A percentile compares a stretch with the other conserved stretches of the same genome.
Conservation (phyloP, 495 filamentous ascomycete species). For the Schizothecium vesticola region DNA sequence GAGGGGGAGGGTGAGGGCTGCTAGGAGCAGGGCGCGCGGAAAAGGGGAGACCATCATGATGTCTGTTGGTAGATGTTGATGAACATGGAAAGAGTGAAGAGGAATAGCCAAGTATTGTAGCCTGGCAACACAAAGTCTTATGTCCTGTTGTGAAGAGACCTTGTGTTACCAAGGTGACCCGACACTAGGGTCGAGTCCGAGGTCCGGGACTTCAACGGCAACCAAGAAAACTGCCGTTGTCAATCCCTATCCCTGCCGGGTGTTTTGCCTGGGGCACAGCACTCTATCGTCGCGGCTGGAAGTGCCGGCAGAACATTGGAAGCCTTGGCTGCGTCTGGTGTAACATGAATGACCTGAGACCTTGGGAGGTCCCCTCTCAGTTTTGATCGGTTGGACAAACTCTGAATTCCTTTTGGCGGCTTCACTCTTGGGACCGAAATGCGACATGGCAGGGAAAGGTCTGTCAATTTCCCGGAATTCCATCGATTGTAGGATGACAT, state of each 20-base stretch:
- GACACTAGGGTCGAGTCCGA: background rate
- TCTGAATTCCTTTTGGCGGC: background rate
- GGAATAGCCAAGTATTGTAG: background rate
- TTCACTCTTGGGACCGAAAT: background rate
- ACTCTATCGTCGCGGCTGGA: background rate
- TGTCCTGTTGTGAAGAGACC: background rate
- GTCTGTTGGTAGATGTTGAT: background rate
- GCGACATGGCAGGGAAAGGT: no score
- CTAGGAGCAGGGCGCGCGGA: background rate
- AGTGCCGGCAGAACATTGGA: background rate
- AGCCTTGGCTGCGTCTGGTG: background rate
- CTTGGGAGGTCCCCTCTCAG: background rate
- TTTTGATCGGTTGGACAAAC: background rate
- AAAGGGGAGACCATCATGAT: background rate
- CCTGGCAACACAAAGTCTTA: background rate
- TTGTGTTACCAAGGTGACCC: background rate
- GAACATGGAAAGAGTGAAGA: background rate
- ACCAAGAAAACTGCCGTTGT: background rate
- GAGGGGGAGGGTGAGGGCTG: background rate
- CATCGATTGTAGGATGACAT: no score
- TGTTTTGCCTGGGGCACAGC: background rate
- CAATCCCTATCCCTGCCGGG: background rate
- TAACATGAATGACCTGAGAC: background rate
- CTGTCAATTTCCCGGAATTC: no score
- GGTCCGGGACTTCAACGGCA: background rate